phyloP scores from a whole-genome alignment of 768 basidiomycete genomes.

The Naganishia friedmannii region DNA sequence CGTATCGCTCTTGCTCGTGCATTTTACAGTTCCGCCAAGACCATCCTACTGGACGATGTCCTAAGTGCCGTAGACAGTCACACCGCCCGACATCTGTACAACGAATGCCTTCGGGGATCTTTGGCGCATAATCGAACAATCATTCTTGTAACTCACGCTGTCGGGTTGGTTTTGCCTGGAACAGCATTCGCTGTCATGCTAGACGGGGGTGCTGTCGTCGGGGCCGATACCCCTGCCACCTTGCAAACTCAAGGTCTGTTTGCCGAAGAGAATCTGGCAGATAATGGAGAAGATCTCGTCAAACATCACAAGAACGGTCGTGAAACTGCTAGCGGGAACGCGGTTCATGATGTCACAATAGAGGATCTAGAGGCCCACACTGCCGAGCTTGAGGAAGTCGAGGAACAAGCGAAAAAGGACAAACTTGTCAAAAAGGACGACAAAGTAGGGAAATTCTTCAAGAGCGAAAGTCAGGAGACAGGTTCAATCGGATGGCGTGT shows the following conservation, averaged over 20 bases:
- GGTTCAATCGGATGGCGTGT: conserved; percentile 42
- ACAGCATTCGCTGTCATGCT: conserved; percentile 47
- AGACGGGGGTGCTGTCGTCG: conserved; percentile 40
- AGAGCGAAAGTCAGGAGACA: conserved; percentile 42
- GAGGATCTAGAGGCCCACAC: conserved; percentile 38
- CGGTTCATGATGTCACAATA: conserved; percentile 20
- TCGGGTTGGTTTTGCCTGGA: conserved; percentile 46
- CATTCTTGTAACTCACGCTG: conserved; percentile 51
- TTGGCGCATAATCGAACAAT: conserved; percentile 42
- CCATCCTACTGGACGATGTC: conserved; percentile 48
- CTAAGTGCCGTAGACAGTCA: conserved; percentile 50
- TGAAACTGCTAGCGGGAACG: not conserved
- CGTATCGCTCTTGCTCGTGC: conserved; percentile 50
- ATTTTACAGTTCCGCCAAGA: conserved; percentile 46
- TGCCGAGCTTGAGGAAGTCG: conserved; percentile 24
- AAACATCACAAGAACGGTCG: conserved; percentile 21
- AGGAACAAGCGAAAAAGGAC: conserved; percentile 39
- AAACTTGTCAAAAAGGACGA: conserved; percentile 32
- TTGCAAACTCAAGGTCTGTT: conserved; percentile 38
- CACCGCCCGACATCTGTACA: conserved; percentile 48
- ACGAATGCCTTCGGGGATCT: conserved; percentile 45
- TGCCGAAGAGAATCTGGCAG: conserved; percentile 33
- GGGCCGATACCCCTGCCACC: conserved; percentile 40
- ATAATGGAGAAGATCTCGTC: conserved; percentile 33
- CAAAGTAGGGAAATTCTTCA: conserved; percentile 38